phyloP scores from a whole-genome alignment of 257 asterid species.

The Lycium barbarum region DNA sequence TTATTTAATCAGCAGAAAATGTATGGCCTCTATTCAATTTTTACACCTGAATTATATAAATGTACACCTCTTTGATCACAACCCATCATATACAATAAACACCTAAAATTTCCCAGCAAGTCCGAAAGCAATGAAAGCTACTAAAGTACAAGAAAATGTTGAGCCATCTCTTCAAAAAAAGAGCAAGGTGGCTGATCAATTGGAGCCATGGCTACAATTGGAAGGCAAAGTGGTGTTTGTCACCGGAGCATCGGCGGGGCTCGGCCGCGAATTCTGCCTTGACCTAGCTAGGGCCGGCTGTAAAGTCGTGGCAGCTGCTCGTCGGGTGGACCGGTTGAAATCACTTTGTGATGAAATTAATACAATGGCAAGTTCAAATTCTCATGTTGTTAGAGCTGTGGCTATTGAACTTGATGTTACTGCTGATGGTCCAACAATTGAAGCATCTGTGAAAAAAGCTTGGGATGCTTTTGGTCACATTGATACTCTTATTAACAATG shows the following conservation, averaged over 20 bases:
- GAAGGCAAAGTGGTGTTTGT: constrained; percentile 67
- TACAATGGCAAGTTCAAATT: constrained; percentile 14
- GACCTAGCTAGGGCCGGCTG: constrained; percentile 77
- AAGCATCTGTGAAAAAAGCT: constrained; percentile 54
- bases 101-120: not conserved
- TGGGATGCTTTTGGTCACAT: constrained; percentile 73
- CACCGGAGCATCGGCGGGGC: constrained; percentile 86
- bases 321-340: constrained; percentile 52
- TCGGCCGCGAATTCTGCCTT: constrained; percentile 70
- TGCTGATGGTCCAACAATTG: constrained; percentile 46
- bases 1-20: too few relatives aligned
- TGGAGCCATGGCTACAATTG: constrained; percentile 76
- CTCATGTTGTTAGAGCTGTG: constrained; percentile 38
- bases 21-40: too few relatives aligned
- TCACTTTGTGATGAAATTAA: constrained; percentile 69
- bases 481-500: constrained; percentile 68
- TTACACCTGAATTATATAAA: too few relatives aligned
- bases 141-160: not conserved
- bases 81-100: not conserved
- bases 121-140: too few relatives aligned
- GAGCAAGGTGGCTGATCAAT: constrained; percentile 12
- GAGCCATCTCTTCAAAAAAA: not conserved
- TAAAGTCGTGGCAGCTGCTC: constrained; percentile 69
- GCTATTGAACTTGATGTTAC: constrained; percentile 68
- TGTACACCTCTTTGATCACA: too few relatives aligned